These are phyloP conservation scores for Paraconiothyrium sp. DNA, from an alignment of 2,329 filamentous ascomycete species.

Conservation along the genomic window DNA sequence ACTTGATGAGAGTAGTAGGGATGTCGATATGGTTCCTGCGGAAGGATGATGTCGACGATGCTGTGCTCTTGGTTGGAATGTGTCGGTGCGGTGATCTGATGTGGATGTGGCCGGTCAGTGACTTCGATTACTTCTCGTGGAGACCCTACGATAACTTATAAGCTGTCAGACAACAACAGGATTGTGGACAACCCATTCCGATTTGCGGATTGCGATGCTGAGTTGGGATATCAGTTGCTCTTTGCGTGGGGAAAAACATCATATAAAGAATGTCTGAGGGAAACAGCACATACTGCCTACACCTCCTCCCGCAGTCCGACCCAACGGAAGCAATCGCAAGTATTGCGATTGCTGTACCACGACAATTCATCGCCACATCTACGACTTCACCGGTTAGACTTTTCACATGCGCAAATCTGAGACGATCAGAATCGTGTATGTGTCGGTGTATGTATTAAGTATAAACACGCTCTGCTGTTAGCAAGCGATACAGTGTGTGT, in stretches of 20 bases:
- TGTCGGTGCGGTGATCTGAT: not conserved
- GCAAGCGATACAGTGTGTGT: constrained; percentile 4
- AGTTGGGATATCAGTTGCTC: not conserved
- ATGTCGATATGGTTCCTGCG: not conserved
- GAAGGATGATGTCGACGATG: constrained; percentile 15
- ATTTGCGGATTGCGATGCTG: not conserved
- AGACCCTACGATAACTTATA: not conserved
- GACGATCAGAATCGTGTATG: not conserved
- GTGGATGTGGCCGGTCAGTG: not conserved
- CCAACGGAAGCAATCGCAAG: constrained; percentile 15
- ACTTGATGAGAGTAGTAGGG: not conserved
- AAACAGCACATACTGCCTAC: not conserved
- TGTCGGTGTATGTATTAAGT: constrained; percentile 7
- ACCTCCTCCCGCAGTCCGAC: not conserved
- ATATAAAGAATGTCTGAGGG: constrained; percentile 3
- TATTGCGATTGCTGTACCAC: constrained; percentile 26
- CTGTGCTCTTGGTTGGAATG: not conserved
- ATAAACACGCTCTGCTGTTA: not conserved
- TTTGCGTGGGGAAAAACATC: not conserved
- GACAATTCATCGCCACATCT: constrained; percentile 13
- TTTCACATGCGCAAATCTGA: not conserved
- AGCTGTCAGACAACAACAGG: not conserved
- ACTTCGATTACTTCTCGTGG: not conserved
- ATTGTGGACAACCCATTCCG: constrained; percentile 1
- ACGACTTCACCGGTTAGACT: not conserved